Base-by-base conservation (phyloP, 2,329 filamentous ascomycete genomes). In the Tolypocladium inflatum region DNA sequence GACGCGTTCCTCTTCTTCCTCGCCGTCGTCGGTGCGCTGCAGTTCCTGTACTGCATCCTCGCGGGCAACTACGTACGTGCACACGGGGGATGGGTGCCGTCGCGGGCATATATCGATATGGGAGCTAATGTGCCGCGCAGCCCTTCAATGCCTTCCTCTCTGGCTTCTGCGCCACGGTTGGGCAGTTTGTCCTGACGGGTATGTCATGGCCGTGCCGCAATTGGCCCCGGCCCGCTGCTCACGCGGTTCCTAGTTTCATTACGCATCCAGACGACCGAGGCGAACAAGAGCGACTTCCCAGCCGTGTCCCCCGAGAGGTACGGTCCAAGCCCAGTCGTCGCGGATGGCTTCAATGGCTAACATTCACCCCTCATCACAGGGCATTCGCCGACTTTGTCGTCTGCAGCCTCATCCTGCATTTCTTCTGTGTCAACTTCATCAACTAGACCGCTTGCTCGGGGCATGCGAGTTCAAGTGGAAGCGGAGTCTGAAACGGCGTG, bases 351-450 rank as follows among this genome's bases (percentile, higher is more conserved):
- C 37, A 33, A 10, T 19, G 55, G 51, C 62, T 70, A 56, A 70
- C 57, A 19, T n/a, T 39, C 4, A 43, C 33, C n/a, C 39, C n/a
- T 54, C 54, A 41, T 21, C 21, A 58, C 65, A 95, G 91, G 73
- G 93, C 94, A 43, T 99, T 99, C 74, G 92, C 94, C 70, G 94
- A 99, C 77, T 99, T 89, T 71, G 82, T 99, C 60, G 90, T 97
- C 66, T 94, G 93, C 72, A 97, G 92, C 74, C 74, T 99, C 73
- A 90, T 97, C 71, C 78, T 97, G 73, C 94, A 99, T 79, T 96
- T 97, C 78, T 99, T 99, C 81, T 97, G 92, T 76, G 86, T 97
- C 73, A 99, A 99, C 82, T 99, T 99, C 75, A 97, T 99, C 80
- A 99, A 99, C 82, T 99, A 81, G 79, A 64, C 58, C n/a, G 54